Conservation (phyloP, 2,329 filamentous ascomycete species). For the Escovopsis sp. region DNA sequence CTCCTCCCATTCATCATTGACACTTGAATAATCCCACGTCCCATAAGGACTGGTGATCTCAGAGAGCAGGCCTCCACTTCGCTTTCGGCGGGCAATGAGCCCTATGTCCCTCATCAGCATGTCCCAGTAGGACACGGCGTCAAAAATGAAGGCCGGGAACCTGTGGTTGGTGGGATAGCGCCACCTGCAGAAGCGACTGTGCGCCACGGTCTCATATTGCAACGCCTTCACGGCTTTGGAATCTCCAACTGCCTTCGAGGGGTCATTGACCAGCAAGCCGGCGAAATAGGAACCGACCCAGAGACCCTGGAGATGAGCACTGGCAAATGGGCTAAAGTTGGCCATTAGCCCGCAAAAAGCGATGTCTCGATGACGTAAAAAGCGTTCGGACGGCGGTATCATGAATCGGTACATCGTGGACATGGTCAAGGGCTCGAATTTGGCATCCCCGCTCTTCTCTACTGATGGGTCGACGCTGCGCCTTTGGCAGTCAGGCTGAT, state of each 20-base stretch:
- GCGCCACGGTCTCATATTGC: conserved; percentile 42
- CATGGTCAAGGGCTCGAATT: conserved; percentile 18
- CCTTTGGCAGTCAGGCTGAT: conserved; percentile 30
- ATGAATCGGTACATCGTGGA: conserved; percentile 32
- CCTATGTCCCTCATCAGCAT: conserved; percentile 51
- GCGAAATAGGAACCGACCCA: conserved; percentile 53
- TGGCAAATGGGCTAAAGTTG: conserved; percentile 25
- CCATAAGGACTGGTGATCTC: conserved; percentile 44
- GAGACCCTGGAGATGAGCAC: conserved; percentile 34
- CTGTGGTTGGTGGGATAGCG: conserved; percentile 48
- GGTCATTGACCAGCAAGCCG: conserved; percentile 12
- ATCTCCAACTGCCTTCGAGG: conserved; percentile 6
- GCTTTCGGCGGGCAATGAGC: conserved; percentile 40
- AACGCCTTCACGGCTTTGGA: conserved; percentile 24
- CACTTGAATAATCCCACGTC: conserved; percentile 39
- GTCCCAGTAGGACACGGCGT: conserved; percentile 60
- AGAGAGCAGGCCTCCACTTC: conserved; percentile 25
- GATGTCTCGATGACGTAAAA: conserved; percentile 24
- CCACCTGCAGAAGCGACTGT: conserved; percentile 55
- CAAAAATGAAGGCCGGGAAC: conserved; percentile 60
- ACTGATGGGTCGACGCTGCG: conserved; percentile 13
- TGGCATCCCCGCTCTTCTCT: conserved; percentile 12
- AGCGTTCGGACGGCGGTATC: conserved; percentile 21
- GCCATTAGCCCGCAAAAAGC: conserved; percentile 29
- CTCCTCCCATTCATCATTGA: conserved; percentile 37